Evolutionary conservation across 2,329 filamentous ascomycete species (phyloP).

Genomic region (Trichoderma atroviride): DNA sequence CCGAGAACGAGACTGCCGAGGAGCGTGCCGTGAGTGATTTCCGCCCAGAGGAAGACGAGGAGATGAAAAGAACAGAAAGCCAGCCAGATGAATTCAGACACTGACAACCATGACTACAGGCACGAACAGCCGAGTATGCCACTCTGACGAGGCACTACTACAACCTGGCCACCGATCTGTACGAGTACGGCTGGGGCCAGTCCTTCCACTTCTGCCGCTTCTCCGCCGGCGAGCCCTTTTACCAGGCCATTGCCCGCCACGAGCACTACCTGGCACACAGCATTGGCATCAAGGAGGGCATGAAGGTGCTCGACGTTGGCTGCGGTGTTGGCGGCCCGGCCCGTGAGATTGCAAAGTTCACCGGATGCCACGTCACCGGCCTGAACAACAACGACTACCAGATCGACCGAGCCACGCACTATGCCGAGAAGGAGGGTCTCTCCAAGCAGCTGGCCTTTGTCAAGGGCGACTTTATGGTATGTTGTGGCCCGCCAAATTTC

Average conservation of each 20-base stretch:
- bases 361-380: constrained; percentile 80
- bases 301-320: constrained; percentile 90
- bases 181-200: constrained; percentile 92
- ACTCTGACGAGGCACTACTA: constrained; percentile 96
- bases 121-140: constrained; percentile 84
- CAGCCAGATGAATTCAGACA: constrained; percentile 50
- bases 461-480: constrained; percentile 89
- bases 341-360: constrained; percentile 90
- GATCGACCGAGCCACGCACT: constrained; percentile 81
- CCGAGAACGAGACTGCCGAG: constrained; percentile 60
- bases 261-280: constrained; percentile 92
- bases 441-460: constrained; percentile 76
- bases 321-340: constrained; percentile 95
- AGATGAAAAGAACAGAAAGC: not conserved
- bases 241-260: constrained; percentile 86
- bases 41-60: not conserved
- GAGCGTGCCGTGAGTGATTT: constrained; percentile 26
- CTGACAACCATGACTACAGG: constrained; percentile 57
- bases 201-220: constrained; percentile 97
- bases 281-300: constrained; percentile 77
- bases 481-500: not conserved
- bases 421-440: constrained; percentile 78
- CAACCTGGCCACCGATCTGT: constrained; percentile 87
- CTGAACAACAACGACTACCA: constrained; percentile 99
- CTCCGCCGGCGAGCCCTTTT: constrained; percentile 79